Evolutionary conservation across 371 early-diverging fungal species (phyloP).

Genomic region (Actinomortierella ambigua): DNA sequence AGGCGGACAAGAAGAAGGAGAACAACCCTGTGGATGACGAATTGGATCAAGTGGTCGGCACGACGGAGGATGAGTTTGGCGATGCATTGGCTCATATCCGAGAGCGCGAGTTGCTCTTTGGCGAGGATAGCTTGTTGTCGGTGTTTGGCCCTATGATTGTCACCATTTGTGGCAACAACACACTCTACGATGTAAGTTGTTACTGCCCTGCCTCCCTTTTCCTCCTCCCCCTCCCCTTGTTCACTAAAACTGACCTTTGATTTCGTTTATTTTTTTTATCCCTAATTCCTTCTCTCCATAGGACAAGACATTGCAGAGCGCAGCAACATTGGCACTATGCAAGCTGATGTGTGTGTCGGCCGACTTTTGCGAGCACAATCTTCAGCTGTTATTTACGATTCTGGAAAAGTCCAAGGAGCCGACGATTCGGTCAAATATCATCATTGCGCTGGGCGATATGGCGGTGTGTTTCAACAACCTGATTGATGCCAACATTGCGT

Average conservation of each 20-base stretch:
- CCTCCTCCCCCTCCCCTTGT: too few species aligned
- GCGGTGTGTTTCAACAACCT: conserved; percentile 93
- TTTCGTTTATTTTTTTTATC: neutral
- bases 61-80: conserved; percentile 93
- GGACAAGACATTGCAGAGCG: conserved; percentile 82
- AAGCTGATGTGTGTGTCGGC: conserved; percentile 97
- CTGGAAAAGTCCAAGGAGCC: conserved; percentile 83
- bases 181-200: conserved; percentile 71
- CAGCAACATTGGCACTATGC: conserved; percentile 84
- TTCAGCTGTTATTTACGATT: conserved; percentile 91
- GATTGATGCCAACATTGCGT: conserved; percentile 92
- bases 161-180: conserved; percentile 82
- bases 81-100: conserved; percentile 85
- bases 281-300: conserved; percentile 21
- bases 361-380: conserved; percentile 89
- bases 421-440: conserved; percentile 83
- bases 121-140: conserved; percentile 74
- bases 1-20: conserved; percentile 32
- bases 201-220: conserved; percentile 1
- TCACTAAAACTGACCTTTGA: too few species aligned
- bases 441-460: conserved; percentile 97
- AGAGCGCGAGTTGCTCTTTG: conserved; percentile 90
- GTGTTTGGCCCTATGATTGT: conserved; percentile 83
- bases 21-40: conserved; percentile 66
- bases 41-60: conserved; percentile 89